phyloP scores from a whole-genome alignment of 768 basidiomycete species.

The Agrocybe chaxingu region DNA sequence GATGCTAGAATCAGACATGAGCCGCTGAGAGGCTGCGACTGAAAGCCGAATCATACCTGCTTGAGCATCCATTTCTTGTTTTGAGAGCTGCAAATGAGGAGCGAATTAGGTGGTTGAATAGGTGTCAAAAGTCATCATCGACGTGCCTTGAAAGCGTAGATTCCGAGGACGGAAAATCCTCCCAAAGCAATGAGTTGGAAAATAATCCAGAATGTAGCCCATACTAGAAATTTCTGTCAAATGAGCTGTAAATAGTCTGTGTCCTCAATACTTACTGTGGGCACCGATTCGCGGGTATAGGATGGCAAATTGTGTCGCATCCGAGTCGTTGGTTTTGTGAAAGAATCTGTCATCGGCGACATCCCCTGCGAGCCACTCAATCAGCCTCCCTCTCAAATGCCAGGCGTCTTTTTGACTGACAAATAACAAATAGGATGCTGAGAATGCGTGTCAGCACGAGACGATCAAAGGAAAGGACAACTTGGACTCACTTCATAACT shows the following conservation, averaged over 20 bases:
- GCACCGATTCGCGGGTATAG: constrained; percentile 68
- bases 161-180: constrained; percentile 78
- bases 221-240: constrained; percentile 45
- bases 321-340: constrained; percentile 91
- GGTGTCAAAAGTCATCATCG: neutral
- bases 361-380: constrained; percentile 58
- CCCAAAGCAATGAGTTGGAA: constrained; percentile 75
- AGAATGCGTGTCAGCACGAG: constrained; percentile 1
- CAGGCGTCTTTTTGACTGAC: constrained; percentile 36
- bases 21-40: constrained; percentile 5
- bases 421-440: constrained; percentile 85
- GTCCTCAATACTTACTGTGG: constrained; percentile 50
- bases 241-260: neutral
- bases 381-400: too few species aligned
- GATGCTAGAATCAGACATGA: constrained; percentile 32
- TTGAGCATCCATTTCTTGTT: constrained; percentile 63
- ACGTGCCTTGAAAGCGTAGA: constrained; percentile 76
- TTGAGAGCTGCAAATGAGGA: constrained; percentile 35
- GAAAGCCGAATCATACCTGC: constrained; percentile 45
- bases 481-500: constrained; percentile 69
- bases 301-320: constrained; percentile 84
- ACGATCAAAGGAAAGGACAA: neutral
- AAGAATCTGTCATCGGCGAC: constrained; percentile 93
- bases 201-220: constrained; percentile 83
- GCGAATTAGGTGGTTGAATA: constrained; percentile 3